phyloP scores from a whole-genome alignment of 2,329 filamentous ascomycete genomes.

The Ceratocystis cubensis region DNA sequence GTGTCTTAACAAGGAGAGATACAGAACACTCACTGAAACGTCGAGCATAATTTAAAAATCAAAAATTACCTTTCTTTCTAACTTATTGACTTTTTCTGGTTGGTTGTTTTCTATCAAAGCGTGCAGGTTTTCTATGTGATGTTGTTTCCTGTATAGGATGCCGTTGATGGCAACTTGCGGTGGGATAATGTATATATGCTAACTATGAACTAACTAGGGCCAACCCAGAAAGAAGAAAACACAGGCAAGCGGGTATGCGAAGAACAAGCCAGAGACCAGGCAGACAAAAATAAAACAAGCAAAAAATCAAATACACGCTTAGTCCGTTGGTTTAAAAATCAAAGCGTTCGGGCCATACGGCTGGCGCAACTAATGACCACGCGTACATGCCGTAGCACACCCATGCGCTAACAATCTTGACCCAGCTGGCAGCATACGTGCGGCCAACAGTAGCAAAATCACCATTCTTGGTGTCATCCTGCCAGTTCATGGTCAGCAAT shows the following conservation, averaged over 20 bases:
- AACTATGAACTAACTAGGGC: background rate
- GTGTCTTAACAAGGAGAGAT: slow-evolving; percentile 21
- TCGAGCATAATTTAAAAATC: slow-evolving; percentile 6
- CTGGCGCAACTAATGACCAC: slow-evolving; percentile 83
- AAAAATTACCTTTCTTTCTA: background rate
- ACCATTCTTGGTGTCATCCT: slow-evolving; percentile 43
- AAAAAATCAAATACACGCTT: background rate
- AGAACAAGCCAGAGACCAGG: background rate
- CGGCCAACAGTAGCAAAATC: slow-evolving; percentile 87
- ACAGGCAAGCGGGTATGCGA: background rate
- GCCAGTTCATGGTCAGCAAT: slow-evolving; percentile 61
- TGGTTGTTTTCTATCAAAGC: too few relatives aligned
- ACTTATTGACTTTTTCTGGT: background rate
- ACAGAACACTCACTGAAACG: slow-evolving; percentile 22
- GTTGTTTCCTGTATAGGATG: background rate
- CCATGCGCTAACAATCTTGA: slow-evolving; percentile 97
- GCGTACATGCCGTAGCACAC: slow-evolving; percentile 88
- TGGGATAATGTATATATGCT: background rate
- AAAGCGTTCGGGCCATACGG: slow-evolving; percentile 76
- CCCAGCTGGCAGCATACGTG: slow-evolving; percentile 96
- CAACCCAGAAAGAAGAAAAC: background rate
- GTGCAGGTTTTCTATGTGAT: too few relatives aligned
- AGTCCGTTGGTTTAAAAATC: background rate
- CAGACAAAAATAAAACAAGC: slow-evolving; percentile 2
- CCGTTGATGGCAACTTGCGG: background rate